Evolutionary conservation across 805 yeast species (phyloP).

Genomic region (Myxozyma nipponensis): DNA sequence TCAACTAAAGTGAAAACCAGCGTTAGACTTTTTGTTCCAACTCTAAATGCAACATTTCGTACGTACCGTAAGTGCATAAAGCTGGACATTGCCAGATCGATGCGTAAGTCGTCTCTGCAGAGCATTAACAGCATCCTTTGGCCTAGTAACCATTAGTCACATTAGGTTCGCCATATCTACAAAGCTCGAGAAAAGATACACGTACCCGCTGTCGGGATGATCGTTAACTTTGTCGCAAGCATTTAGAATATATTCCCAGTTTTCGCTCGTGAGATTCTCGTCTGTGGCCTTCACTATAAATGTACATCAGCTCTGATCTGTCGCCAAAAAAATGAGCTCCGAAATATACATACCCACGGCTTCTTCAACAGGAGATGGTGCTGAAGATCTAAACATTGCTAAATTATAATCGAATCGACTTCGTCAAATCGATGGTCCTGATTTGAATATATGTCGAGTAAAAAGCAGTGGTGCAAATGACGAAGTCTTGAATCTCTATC

Average conservation of each 20-base stretch:
- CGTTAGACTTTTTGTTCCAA: neutral
- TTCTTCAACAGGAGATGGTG: conserved; percentile 26
- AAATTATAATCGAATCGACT: no score
- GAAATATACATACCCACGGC: conserved; percentile 21
- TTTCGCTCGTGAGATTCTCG: conserved; percentile 57
- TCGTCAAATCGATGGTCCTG: no score
- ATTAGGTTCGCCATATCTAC: neutral
- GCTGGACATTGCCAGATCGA: conserved; percentile 60
- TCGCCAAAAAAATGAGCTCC: neutral
- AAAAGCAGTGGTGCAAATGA: no score
- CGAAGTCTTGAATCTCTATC: no score
- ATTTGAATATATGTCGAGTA: no score
- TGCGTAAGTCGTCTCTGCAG: conserved; percentile 48
- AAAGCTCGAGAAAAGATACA: neutral
- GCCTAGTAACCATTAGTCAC: conserved; percentile 23
- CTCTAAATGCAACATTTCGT: neutral
- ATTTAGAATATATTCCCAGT: conserved; percentile 61
- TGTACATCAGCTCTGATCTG: neutral
- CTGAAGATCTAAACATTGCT: conserved; percentile 25
- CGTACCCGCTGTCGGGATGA: conserved; percentile 53
- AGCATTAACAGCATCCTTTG: conserved; percentile 45
- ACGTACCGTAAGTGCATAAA: conserved; percentile 48
- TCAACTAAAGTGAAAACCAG: conserved; percentile 26
- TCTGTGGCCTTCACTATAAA: conserved; percentile 53
- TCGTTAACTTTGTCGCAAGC: conserved; percentile 63